Evolutionary conservation across 331 rosid genomes (phyloP), one percentile per base, ranked within the genome.

Genomic region (Phaseolus coccineus): DNA sequence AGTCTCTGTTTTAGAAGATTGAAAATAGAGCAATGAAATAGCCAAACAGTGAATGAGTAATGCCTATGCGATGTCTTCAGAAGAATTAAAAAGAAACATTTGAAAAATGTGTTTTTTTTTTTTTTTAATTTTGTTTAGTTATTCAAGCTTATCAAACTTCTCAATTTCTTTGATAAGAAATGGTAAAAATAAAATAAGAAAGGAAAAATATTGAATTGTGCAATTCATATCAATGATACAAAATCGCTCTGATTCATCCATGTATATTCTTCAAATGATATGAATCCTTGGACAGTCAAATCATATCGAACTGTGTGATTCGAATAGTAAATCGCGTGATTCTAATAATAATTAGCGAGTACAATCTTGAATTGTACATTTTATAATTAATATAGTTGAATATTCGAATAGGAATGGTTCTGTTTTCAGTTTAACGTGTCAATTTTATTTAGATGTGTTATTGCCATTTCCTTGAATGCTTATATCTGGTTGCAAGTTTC

Each of bases 401-500:
- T 16, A 61, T 19, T 67, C 24, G 27, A 16, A 25, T 77, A 37
- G 55, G 40, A 68, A 69, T 2, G 10, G 16, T 44, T 57, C 12
- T 55, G 11, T 69, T 69, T 78, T 69, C 51, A 40, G 19, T 58
- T 44, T 46, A 40, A 37, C 3, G 24, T 50, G 35, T 8, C 39
- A 58, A 16, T 15, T 58, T 19, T 31, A 28, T 30, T 42, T 56
- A 27, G 25, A 13, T 4, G 69, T 73, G 46, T 27, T 44, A 15
- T 50, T 40, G 46, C 69, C 44, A 3, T 58, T 42, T 58, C n/a
- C 4, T 59, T 42, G 39, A 66, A 15, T 55, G 66, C 16, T 31
- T 40, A 6, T 73, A 47, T 24, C 66, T 80, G 16, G 62, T 4
- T 70, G 50, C 66, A 53, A 33, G 25, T 67, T 58, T 56, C 30